Evolutionary conservation across 257 asterid genomes (phyloP).

Genomic region (Misopates orontium): DNA sequence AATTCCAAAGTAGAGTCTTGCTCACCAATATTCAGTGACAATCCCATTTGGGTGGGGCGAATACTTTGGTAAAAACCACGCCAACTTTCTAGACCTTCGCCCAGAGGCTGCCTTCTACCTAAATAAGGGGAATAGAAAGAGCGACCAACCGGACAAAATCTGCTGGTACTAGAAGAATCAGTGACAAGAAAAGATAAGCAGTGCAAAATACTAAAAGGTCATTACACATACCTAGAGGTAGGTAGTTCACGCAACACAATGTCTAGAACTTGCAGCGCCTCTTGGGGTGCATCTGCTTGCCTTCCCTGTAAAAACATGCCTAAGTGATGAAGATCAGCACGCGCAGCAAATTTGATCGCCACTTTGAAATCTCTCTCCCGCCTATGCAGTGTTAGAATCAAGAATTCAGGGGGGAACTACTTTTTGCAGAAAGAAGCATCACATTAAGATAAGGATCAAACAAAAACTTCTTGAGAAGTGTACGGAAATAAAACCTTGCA

Average conservation of each 20-base stretch:
- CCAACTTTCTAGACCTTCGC: constrained; percentile 97
- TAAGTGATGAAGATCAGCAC: constrained; percentile 90
- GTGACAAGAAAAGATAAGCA: neutral
- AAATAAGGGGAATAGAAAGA: constrained; percentile 83
- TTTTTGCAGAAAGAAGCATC: neutral
- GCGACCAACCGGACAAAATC: constrained; percentile 77
- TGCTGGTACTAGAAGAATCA: constrained; percentile 26
- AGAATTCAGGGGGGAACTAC: neutral
- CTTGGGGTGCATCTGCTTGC: constrained; percentile 97
- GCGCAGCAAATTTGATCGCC: constrained; percentile 82
- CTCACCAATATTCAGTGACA: constrained; percentile 88
- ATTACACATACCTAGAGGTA: constrained; percentile 51
- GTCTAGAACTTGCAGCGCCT: constrained; percentile 92
- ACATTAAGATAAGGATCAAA: neutral
- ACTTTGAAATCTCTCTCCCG: constrained; percentile 86
- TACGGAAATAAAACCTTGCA: constrained; percentile 44
- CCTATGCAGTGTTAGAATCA: constrained; percentile 39
- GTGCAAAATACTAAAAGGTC: neutral
- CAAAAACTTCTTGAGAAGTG: neutral
- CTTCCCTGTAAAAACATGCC: constrained; percentile 87
- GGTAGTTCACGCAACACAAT: constrained; percentile 94
- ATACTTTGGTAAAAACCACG: constrained; percentile 97
- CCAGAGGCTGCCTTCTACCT: constrained; percentile 81
- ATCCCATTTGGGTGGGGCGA: constrained; percentile 98
- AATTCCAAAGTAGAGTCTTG: neutral